Conservation (phyloP, 768 basidiomycete species). For the Suillus placidus region DNA sequence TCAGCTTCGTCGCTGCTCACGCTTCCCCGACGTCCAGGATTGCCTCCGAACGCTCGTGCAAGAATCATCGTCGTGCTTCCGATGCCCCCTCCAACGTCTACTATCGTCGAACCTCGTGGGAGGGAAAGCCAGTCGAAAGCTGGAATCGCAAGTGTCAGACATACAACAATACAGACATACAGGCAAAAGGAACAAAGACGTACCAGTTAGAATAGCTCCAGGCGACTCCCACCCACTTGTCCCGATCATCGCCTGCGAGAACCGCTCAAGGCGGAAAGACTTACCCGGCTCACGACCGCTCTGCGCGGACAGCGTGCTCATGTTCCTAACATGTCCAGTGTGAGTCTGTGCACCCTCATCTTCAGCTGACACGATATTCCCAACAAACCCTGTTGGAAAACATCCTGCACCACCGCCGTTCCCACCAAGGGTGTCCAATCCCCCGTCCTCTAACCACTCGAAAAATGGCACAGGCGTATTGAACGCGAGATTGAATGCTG, state of each 20-base stretch:
- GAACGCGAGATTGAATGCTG: constrained; percentile 79
- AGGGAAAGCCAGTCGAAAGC: constrained; percentile 63
- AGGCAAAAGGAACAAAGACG: constrained; percentile 18
- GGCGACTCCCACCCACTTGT: constrained; percentile 73
- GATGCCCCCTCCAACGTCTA: constrained; percentile 75
- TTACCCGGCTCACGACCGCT: constrained; percentile 28
- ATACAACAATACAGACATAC: background rate
- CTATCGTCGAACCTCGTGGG: constrained; percentile 50
- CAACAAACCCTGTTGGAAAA: background rate
- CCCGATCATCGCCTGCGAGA: constrained; percentile 77
- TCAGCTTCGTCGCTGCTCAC: constrained; percentile 9
- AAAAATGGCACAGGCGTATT: constrained; percentile 57
- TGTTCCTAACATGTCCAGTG: background rate
- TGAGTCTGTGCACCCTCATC: background rate
- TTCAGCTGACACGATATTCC: background rate
- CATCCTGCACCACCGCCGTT: constrained; percentile 24
- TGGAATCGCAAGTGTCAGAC: constrained; percentile 24
- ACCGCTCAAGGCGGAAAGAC: constrained; percentile 61
- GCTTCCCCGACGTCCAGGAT: constrained; percentile 9
- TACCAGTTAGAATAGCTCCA: constrained; percentile 58
- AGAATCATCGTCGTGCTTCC: constrained; percentile 53
- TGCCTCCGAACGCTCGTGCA: constrained; percentile 38
- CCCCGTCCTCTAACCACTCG: constrained; percentile 71
- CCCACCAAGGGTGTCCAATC: constrained; percentile 32
- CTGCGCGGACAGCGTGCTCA: background rate